These are phyloP conservation scores for Silene latifolia DNA, from an alignment of 148 eudicot species.

Conservation along the genomic window DNA sequence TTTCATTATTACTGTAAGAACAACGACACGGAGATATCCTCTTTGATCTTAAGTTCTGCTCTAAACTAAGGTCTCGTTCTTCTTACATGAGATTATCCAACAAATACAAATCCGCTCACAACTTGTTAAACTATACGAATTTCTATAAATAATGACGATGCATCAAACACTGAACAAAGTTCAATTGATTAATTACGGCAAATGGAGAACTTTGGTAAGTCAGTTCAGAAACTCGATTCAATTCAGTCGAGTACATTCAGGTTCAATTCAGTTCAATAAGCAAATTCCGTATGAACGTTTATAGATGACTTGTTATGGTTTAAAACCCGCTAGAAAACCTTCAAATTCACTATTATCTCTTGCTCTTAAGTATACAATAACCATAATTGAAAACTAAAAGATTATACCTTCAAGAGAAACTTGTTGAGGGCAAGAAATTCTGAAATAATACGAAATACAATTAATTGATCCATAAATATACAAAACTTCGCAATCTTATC, in stretches of 20 bases:
- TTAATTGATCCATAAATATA: conserved; percentile 3
- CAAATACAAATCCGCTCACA: neutral
- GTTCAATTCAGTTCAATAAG: neutral
- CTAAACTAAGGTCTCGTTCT: neutral
- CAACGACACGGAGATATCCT: neutral
- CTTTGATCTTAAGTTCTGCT: neutral
- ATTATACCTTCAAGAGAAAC: conserved; percentile 80
- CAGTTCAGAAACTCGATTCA: neutral
- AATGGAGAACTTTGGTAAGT: neutral
- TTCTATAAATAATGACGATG: neutral
- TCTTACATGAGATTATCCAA: neutral
- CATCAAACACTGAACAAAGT: neutral
- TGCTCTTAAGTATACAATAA: too few relatives aligned
- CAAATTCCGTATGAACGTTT: neutral
- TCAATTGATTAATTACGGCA: neutral
- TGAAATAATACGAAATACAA: conserved; percentile 24
- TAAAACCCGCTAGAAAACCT: neutral
- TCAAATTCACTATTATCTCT: too few relatives aligned
- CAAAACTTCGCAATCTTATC: neutral
- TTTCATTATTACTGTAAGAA: neutral
- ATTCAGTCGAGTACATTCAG: neutral
- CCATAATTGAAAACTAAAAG: neutral
- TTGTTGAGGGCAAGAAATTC: conserved; percentile 84
- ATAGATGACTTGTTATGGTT: neutral
- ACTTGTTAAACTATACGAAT: neutral